Percentiles rank a stretch among this genome's conserved stretches.
Evolutionary conservation across 2,329 filamentous ascomycete genomes (phyloP).

Genomic region (Amesomyces nigricolor): DNA sequence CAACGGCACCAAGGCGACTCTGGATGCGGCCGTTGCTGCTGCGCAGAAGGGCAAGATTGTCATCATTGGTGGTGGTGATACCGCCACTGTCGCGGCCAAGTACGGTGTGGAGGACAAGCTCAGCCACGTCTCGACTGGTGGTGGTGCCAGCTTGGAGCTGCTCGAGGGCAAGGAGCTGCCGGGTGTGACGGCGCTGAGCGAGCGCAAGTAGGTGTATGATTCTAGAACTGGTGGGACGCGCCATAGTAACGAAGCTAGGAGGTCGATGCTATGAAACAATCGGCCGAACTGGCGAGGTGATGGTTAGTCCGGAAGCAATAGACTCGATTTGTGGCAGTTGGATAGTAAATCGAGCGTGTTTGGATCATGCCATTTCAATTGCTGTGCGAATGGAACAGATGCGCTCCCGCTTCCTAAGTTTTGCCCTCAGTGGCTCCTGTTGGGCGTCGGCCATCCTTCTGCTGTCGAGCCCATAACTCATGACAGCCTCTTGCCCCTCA

Average conservation of each 20-base stretch:
- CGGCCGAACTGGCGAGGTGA: neutral
- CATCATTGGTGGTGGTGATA: slow-evolving; percentile 98
- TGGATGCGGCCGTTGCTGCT: slow-evolving; percentile 80
- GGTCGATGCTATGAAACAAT: slow-evolving; percentile 9
- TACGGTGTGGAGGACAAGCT: slow-evolving; percentile 94
- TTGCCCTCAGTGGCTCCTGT: too few relatives aligned
- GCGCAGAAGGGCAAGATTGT: slow-evolving; percentile 85
- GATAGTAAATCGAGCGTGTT: too few relatives aligned
- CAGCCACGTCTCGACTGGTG: slow-evolving; percentile 95
- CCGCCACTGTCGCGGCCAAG: slow-evolving; percentile 95
- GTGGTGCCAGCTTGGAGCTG: slow-evolving; percentile 90
- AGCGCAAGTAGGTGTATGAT: slow-evolving; percentile 49
- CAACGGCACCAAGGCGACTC: slow-evolving; percentile 82
- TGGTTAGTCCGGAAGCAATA: neutral
- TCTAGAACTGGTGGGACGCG: neutral
- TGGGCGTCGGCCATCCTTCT: too few relatives aligned
- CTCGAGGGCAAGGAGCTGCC: slow-evolving; percentile 97
- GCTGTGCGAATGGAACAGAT: too few relatives aligned
- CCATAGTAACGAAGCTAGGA: slow-evolving; percentile 6
- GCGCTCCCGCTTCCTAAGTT: too few relatives aligned
- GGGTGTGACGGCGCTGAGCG: slow-evolving; percentile 86
- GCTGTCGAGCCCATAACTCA: too few relatives aligned
- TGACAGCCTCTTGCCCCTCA: neutral
- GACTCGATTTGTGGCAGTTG: neutral
- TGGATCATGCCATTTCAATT: too few relatives aligned